phyloP scores from a whole-genome alignment of 1,284 basidiomycete genomes.

The Butyriboletus appendiculatus region DNA sequence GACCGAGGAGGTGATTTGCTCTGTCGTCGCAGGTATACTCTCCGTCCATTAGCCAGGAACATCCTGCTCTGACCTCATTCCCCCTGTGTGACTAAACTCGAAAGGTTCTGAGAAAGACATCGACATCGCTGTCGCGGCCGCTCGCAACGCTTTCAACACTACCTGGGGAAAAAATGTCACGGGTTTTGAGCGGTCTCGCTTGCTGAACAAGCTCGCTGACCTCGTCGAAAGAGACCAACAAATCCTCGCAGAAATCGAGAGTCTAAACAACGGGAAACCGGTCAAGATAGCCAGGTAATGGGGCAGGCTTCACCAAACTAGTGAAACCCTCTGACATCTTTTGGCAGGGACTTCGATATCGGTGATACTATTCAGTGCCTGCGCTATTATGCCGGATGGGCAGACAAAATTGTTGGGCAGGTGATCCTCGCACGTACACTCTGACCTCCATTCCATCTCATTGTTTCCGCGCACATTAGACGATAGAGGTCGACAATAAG shows the following conservation, averaged over 20 bases:
- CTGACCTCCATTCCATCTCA: background rate
- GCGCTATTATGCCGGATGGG: conserved; percentile 80
- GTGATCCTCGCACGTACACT: conserved; percentile 33
- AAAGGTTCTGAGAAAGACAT: conserved; percentile 80
- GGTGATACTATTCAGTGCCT: conserved; percentile 79
- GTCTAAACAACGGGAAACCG: conserved; percentile 85
- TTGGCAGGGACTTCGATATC: conserved; percentile 78
- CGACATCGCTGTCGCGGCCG: conserved; percentile 81
- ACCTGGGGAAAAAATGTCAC: conserved; percentile 91
- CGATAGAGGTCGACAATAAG: conserved; percentile 80
- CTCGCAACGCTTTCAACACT: conserved; percentile 82
- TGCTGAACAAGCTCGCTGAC: conserved; percentile 88
- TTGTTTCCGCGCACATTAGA: conserved; percentile 40
- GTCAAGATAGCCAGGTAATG: conserved; percentile 67
- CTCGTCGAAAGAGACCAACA: conserved; percentile 86
- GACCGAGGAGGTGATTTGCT: conserved; percentile 70
- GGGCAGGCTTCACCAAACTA: background rate
- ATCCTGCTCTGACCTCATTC: conserved; percentile 8
- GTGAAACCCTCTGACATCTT: background rate
- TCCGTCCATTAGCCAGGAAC: background rate
- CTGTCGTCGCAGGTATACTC: conserved; percentile 62
- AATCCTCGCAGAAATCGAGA: conserved; percentile 76
- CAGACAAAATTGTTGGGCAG: conserved; percentile 70
- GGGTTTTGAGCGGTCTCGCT: conserved; percentile 76
- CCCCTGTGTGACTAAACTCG: conserved; percentile 28